Evolutionary conservation across 2,329 filamentous ascomycete genomes (phyloP).

Genomic region (Cladorrhinum sp.): DNA sequence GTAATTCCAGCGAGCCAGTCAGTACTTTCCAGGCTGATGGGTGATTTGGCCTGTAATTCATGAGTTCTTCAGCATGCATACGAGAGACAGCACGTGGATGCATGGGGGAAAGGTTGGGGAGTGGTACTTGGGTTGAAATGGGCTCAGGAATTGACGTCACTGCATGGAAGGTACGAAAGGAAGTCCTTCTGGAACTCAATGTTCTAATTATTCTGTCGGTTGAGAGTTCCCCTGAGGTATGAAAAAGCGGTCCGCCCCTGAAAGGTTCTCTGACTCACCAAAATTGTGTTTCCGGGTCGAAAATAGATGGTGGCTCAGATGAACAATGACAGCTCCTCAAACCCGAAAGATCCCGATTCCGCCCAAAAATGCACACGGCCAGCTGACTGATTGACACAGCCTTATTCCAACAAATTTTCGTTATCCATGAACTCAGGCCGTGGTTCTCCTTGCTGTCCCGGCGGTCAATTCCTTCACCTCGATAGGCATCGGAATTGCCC

Average conservation of each 20-base stretch:
- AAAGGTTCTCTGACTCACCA: not conserved
- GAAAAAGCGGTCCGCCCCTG: too few species aligned
- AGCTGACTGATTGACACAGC: conserved; percentile 4
- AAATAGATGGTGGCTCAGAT: not conserved
- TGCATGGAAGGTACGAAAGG: not conserved
- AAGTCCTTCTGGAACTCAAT: not conserved
- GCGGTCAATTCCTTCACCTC: not conserved
- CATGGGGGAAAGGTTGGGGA: not conserved
- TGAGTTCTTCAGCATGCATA: not conserved
- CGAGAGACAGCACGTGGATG: not conserved
- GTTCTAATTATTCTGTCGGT: not conserved
- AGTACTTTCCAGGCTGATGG: not conserved
- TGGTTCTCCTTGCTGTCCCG: not conserved
- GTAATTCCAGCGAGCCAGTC: not conserved
- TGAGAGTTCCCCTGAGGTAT: not conserved
- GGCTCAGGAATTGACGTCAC: not conserved
- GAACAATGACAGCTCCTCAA: conserved; percentile 4
- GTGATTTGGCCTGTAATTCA: not conserved
- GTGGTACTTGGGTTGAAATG: not conserved
- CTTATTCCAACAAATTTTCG: not conserved
- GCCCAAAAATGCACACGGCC: not conserved
- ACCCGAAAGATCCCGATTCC: conserved; percentile 9
- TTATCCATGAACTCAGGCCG: not conserved
- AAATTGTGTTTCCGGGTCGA: not conserved
- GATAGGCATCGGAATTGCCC: not conserved